phyloP scores from a whole-genome alignment of 345 rosid genomes.

The Acer negundo region DNA sequence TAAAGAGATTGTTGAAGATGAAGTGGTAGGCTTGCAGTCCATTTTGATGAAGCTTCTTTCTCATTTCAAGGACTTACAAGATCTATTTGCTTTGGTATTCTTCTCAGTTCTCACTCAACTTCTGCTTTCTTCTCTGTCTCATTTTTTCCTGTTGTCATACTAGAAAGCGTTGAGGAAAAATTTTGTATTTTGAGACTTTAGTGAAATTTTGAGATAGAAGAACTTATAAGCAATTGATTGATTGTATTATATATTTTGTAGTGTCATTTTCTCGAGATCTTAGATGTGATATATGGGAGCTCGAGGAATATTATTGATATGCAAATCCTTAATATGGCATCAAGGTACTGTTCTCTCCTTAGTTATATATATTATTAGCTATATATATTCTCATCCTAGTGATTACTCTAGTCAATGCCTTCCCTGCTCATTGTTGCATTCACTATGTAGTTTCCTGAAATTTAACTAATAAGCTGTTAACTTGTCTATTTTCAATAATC shows the following conservation, averaged over 20 bases:
- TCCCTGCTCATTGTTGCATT: background rate
- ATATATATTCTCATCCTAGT: constrained; percentile 14
- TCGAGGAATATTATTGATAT: constrained; percentile 53
- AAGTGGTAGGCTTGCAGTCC: constrained; percentile 71
- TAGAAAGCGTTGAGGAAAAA: constrained; percentile 2
- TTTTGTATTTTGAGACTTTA: constrained; percentile 3
- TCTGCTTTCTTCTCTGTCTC: background rate
- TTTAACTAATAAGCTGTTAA: background rate
- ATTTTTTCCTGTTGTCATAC: background rate
- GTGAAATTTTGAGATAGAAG: background rate
- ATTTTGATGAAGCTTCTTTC: constrained; percentile 74
- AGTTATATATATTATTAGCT: constrained; percentile 12
- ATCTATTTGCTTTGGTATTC: constrained; percentile 68
- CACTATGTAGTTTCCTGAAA: background rate
- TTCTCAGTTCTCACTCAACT: constrained; percentile 22
- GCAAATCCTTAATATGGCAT: constrained; percentile 73
- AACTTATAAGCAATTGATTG: constrained; percentile 19
- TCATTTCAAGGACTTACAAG: constrained; percentile 62
- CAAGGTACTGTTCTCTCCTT: constrained; percentile 48
- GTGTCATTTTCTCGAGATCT: constrained; percentile 76
- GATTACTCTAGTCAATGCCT: constrained; percentile 16
- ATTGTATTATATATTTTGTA: constrained; percentile 29
- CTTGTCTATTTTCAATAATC: background rate
- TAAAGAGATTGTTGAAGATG: constrained; percentile 66
- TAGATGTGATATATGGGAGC: constrained; percentile 76